phyloP scores from a whole-genome alignment of 345 rosid species.

The Limnanthes douglasii region DNA sequence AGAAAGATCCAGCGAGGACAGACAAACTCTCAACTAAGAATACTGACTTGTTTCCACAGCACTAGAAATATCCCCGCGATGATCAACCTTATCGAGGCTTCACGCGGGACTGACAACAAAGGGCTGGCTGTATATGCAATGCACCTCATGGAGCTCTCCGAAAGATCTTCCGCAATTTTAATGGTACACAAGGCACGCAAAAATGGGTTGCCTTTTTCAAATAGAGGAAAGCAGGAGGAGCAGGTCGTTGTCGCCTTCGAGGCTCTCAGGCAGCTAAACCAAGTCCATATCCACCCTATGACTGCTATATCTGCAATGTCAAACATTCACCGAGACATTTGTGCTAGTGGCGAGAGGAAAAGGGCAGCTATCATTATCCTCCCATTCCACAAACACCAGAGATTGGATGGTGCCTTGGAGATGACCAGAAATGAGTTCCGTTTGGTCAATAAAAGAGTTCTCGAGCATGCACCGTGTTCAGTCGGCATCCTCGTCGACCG shows the following conservation, averaged over 20 bases:
- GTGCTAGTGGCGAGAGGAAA: conserved; percentile 35
- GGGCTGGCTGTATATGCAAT: conserved; percentile 40
- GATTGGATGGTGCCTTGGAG: conserved; percentile 41
- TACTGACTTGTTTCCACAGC: conserved; percentile 49
- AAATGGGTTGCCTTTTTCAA: conserved; percentile 64
- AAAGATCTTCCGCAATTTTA: conserved; percentile 62
- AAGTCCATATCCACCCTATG: conserved; percentile 41
- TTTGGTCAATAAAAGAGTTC: conserved; percentile 34
- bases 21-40: conserved; percentile 25
- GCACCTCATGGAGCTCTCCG: conserved; percentile 76
- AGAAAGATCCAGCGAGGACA: conserved; percentile 30
- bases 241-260: conserved; percentile 42
- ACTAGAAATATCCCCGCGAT: conserved; percentile 34
- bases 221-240: conserved; percentile 22
- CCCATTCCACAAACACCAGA: conserved; percentile 59
- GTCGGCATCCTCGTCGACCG: conserved; percentile 66
- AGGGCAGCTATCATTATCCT: conserved; percentile 38
- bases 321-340: conserved; percentile 43
- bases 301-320: conserved; percentile 51
- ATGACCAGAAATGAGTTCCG: conserved; percentile 30
- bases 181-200: conserved; percentile 75
- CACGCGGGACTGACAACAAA: conserved; percentile 47
- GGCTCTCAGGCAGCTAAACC: conserved; percentile 35
- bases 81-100: conserved; percentile 64
- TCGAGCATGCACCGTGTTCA: conserved; percentile 51